Base-by-base conservation (phyloP, 805 yeast genomes). In the Ogataea naganishii region DNA sequence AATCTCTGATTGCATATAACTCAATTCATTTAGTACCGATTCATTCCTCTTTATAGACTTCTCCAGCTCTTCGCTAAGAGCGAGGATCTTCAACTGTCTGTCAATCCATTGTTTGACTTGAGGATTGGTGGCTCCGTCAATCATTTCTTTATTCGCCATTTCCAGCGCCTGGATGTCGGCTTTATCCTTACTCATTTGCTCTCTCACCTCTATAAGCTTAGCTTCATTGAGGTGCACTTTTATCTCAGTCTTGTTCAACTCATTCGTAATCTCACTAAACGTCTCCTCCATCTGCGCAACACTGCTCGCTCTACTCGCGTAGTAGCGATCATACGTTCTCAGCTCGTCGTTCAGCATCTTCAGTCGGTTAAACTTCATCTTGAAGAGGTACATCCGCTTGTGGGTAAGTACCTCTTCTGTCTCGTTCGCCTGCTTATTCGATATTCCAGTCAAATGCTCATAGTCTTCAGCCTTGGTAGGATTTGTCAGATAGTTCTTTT, bases 401-500 rank as follows among this genome's bases (percentile, higher is more conserved):
- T 80, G 94, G 2, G 88, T 80, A 29, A 78, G 55, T 6, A 72
- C 53, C 13, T 60, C 64, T 24, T 59, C 50, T 11, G 47, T 41
- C 26, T 52, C 55, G 26, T 13, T 5, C 3, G 12, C 40, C 23
- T 46, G 51, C 25, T 43, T 46, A 26, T 42, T 51, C 9, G 53
- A 45, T 5, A 60, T 57, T 1, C 66, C 66, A 2, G 60, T 52
- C n/a, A 58, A 34, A 20, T 38, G 38, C 20, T 50, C 46, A 24
- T 47, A 46, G 16, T 56, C 46, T 10, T 37, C 23, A 8, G 25
- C 38, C 31, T 65, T 69, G 24, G 79, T 51, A 1, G 92, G 88
- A 43, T 81, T 81, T 16, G 79, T 65, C 6, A 80, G 65, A 46
- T 82, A 82, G 35, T 75, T 76, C 55, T 70, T 74, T 39, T 72